These are phyloP conservation scores for Clarireedia hainanense DNA, from an alignment of 2,329 filamentous ascomycete genomes.

Conservation along the genomic window DNA sequence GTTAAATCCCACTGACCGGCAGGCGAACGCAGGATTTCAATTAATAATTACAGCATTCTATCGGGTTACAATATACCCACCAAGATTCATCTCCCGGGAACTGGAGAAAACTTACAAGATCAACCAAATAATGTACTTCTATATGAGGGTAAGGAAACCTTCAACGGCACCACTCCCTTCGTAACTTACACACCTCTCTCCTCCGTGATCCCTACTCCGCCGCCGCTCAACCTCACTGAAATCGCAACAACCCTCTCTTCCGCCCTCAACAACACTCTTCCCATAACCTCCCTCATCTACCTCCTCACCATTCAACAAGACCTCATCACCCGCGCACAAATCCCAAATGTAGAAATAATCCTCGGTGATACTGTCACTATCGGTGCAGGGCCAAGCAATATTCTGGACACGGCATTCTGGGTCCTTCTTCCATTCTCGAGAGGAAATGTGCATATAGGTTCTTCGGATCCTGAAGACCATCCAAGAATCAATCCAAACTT, in stretches of 20 bases:
- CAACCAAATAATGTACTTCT: slow-evolving; percentile 16
- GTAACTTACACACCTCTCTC: slow-evolving; percentile 11
- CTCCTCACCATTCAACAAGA: slow-evolving; percentile 39
- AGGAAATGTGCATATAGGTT: slow-evolving; percentile 36
- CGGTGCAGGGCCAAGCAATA: slow-evolving; percentile 16
- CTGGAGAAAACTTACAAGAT: slow-evolving; percentile 24
- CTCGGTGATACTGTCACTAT: slow-evolving; percentile 18
- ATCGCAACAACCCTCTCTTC: slow-evolving; percentile 9
- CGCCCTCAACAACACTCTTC: slow-evolving; percentile 23
- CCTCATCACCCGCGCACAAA: slow-evolving; percentile 35
- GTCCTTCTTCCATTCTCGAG: slow-evolving; percentile 35
- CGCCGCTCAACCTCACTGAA: background rate
- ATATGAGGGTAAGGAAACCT: slow-evolving; percentile 19
- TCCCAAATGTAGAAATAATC: slow-evolving; percentile 41
- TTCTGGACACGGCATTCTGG: slow-evolving; percentile 33
- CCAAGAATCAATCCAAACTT: slow-evolving; percentile 37
- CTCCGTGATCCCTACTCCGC: slow-evolving; percentile 14
- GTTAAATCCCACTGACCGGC: background rate
- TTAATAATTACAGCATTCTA: slow-evolving; percentile 8
- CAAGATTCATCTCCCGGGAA: slow-evolving; percentile 15
- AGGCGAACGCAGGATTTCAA: background rate
- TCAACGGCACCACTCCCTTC: slow-evolving; percentile 12
- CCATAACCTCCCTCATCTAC: slow-evolving; percentile 31
- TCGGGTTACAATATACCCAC: slow-evolving; percentile 7
- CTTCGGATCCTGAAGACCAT: slow-evolving; percentile 28